Percentiles rank a stretch among this genome's conserved stretches.
Conservation (phyloP, 768 basidiomycete species). For the Suillus sp. region DNA sequence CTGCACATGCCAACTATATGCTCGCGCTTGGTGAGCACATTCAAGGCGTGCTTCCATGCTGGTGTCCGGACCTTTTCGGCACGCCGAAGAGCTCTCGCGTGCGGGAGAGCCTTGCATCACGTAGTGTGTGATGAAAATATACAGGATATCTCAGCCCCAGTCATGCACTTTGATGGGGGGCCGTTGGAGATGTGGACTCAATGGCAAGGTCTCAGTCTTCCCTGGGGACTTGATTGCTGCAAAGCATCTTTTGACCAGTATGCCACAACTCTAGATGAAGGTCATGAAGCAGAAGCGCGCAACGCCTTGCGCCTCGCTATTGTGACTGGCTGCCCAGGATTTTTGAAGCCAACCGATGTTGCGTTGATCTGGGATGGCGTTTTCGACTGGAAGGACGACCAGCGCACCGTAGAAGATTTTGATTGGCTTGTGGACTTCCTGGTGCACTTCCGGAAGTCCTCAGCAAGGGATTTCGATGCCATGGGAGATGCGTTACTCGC, state of each 20-base stretch:
- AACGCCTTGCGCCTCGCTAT: constrained; percentile 11
- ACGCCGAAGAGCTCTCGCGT: constrained; percentile 5
- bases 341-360: constrained; percentile 2
- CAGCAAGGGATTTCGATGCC: background rate
- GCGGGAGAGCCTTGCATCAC: constrained; percentile 5
- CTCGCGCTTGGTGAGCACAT: background rate
- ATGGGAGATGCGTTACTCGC: constrained; percentile 13
- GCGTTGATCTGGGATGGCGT: constrained; percentile 4
- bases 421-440: constrained; percentile 14
- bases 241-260: background rate
- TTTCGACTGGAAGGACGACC: background rate
- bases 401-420: background rate
- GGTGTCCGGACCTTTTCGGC: background rate
- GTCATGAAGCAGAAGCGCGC: background rate
- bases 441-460: background rate
- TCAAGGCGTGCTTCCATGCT: background rate
- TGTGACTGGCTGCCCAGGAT: background rate
- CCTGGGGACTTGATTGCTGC: background rate
- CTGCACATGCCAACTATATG: background rate
- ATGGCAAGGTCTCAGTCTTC: background rate
- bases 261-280: background rate
- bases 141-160: background rate
- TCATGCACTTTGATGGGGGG: background rate
- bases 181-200: background rate
- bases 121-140: background rate